Base-by-base conservation (phyloP, 2,329 filamentous ascomycete species). In the Xylaria hypoxylon region DNA sequence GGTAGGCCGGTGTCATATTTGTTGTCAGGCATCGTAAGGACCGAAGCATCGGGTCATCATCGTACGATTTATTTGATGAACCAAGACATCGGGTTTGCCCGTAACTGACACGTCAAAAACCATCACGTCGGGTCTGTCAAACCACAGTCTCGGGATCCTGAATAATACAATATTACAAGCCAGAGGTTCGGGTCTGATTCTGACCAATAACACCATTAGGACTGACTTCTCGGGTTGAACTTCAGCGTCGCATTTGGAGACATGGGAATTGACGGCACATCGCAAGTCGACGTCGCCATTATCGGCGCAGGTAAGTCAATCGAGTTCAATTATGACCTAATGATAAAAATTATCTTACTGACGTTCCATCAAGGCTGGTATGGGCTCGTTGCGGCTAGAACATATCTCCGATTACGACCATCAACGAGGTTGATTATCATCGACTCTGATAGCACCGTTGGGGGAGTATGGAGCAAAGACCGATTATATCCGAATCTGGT, bases 381-480 rank as follows among this genome's bases (percentile, higher is more conserved):
- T 61, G 72, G 72, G 5, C 65, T 74, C 13, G 68, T 68, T 17
- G 59, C 69, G 3, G 69, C 70, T 8, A 70, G 70, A 51, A 73
- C 72, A 19, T 74, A 72, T 60, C 68, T 74, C 26, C 66, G 70
- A 31, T 60, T 74, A 22, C 50, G 61, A 28, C 72, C 72, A n/a
- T 67, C 65, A 17, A 62, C 71, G 17, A 74, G 67, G 47, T 58
- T 73, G 33, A 59, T 74, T 45, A 70, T 74, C 38, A 68, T 74
- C 44, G 72, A 74, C 59, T 70, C 68, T 8, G 71, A 71, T 53
- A 71, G 59, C 31, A 70, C 64, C 2, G 71, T 74, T 59, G 71
- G 72, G 4, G 72, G 72, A 31, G 70, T 71, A 42, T 74, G 72
- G 72, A 72, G 71, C 42, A 70, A 70, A 60, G 70, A 73, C n/a